Base-by-base conservation (phyloP, 306 rosid species). In the Styphnolobium japonicum region DNA sequence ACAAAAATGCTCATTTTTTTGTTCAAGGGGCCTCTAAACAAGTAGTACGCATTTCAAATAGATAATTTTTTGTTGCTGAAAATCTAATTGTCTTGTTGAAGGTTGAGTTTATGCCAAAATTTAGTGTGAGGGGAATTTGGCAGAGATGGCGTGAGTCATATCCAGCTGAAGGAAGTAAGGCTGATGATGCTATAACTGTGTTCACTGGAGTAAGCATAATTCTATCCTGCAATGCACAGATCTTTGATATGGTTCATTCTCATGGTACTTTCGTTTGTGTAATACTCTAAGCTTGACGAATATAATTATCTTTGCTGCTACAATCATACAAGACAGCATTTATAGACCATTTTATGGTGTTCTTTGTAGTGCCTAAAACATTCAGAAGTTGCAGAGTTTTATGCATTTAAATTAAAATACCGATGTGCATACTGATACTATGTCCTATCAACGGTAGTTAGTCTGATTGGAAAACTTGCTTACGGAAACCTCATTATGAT, bases 41-140 rank as follows among this genome's bases (percentile, higher is more conserved):
- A 49, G 48, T 57, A 52, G 45, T 69, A 49, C 75, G 48, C 63
- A 73, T 65, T 77, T 48, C 49, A 60, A n/a, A 58, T 67, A 36
- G 23, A 9, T 18, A 51, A 10, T 10, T 55, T 82, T 16, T 64
- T 72, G 15, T 76, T 52, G 23, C 84, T 76, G 76, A 78, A 34
- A 65, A 33, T 84, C 56, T 75, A 23, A 51, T 82, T 81, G 67
- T 86, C 67, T 76, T 71, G 43, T 73, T 88, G 85, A 86, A 94
- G 98, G 98, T 95, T 81, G 97, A 95, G 79, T 95, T 95, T 84
- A 57, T 95, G 90, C 97, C 98, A 65, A 95, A 92, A 87, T 92
- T 95, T 85, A 95, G 97, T 62, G 98, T 95, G 78, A 86, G 96
- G 51, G 96, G 96, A 73, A 68, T 95, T 67, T 95, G 98, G 98